These are phyloP conservation scores for Candida multigemmis DNA, from an alignment of 805 yeast species.

Conservation along the genomic window DNA sequence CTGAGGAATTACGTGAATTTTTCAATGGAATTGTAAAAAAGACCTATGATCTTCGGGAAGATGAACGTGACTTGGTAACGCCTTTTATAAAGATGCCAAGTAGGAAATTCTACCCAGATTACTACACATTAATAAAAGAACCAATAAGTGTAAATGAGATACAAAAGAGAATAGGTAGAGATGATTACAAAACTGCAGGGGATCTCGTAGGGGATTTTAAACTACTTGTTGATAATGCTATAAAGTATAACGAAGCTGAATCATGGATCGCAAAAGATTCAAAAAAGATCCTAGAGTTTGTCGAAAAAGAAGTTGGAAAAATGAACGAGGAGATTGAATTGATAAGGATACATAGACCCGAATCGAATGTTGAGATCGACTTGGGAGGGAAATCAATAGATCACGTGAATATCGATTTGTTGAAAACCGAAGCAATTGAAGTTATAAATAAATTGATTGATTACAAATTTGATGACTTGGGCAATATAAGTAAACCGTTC, in stretches of 20 bases:
- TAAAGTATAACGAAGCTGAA: conserved; percentile 30
- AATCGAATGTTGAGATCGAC: conserved; percentile 7
- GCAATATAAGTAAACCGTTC: conserved; percentile 60
- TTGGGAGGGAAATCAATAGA: conserved; percentile 4
- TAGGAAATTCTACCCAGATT: conserved; percentile 30
- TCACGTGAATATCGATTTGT: conserved; percentile 9
- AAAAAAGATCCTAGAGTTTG: conserved; percentile 43
- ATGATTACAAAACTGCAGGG: conserved; percentile 28
- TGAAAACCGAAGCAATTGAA: conserved; percentile 11
- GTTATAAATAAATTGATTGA: conserved; percentile 32
- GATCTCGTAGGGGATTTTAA: conserved; percentile 25
- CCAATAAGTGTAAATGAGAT: conserved; percentile 28
- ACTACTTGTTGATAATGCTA: conserved; percentile 28
- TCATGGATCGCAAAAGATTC: conserved; percentile 62
- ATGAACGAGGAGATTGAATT: conserved; percentile 9
- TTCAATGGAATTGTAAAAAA: conserved; percentile 20
- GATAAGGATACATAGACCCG: conserved; percentile 2
- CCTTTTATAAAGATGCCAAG: conserved; percentile 27
- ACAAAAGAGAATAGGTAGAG: conserved; percentile 31
- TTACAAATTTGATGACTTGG: conserved; percentile 39
- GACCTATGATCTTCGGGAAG: conserved; percentile 23
- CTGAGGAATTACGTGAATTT: conserved; percentile 18
- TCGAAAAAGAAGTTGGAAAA: conserved; percentile 39
- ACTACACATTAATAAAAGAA: conserved; percentile 21
- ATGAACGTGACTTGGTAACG: conserved; percentile 12